Base-by-base conservation (phyloP, 2,329 filamentous ascomycete genomes). In the Sclerotinia sclerotiorum region DNA sequence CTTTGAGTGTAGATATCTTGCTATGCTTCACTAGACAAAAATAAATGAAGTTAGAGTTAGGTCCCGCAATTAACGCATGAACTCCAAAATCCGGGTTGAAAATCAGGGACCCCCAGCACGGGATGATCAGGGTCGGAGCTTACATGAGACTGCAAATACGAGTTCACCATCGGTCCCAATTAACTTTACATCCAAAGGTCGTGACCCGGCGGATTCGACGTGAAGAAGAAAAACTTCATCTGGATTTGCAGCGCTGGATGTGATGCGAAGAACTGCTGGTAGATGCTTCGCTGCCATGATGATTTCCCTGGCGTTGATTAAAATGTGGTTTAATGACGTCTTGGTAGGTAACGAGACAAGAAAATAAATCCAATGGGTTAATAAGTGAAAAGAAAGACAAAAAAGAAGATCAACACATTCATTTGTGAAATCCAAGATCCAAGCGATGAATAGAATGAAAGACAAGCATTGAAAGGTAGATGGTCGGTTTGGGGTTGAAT, bases 171-270 rank as follows among this genome's bases (percentile, higher is more conserved):
- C 90, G 42, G 90, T 92, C 46, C 85, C 90, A 46, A 89, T 82
- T 42, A 93, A 78, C 76, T 87, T 88, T 58, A 91, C 78, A 77
- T 92, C 88, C 42, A 93, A 80, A 1, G 84, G 82, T 68, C 48
- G 81, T 79, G 49, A 80, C 81, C 67, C 81, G 77, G 78, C 83
- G 29, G 84, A 79, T 2, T 81, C 81, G 68, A 88, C 84, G 73
- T 90, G 84, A 24, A 91, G 76, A 29, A 93, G 82, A 42, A 92
- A 83, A 71, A 84, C 87, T 21, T 81, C 79, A 58, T 81, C 80
- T 57, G 83, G 71, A 29, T 70, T 71, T 21, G 56, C 39, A 54
- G 48, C 27, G 55, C 55, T 61, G 2, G 56, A 83, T 69, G 84
- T 81, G 71, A 92, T 81, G 70, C 86, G 85, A 66, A 91, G 79